These are phyloP conservation scores for Lagenidium giganteum DNA, from an alignment of 352 stramenopile species.

Conservation along the genomic window DNA sequence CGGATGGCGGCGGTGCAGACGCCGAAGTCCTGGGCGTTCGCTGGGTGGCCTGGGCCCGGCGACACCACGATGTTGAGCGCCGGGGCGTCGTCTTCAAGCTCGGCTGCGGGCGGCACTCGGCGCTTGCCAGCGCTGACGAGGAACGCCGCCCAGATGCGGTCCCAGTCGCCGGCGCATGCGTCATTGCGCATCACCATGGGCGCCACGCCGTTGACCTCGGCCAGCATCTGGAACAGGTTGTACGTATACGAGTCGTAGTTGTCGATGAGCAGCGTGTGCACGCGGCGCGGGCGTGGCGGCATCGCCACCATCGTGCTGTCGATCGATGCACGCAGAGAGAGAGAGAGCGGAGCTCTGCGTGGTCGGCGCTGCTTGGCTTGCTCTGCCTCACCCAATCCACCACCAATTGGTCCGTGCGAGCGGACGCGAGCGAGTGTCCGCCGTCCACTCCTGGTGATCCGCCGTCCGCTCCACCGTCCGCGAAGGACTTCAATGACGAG, in stretches of 20 bases:
- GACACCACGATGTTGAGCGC: constrained; percentile 81
- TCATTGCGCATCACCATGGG: constrained; percentile 91
- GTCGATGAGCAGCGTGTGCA: constrained; percentile 88
- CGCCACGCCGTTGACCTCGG: constrained; percentile 76
- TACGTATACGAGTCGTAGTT: constrained; percentile 98
- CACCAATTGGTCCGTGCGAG: too few relatives aligned
- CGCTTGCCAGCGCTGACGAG: constrained; percentile 17
- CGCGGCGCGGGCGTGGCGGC: constrained; percentile 17
- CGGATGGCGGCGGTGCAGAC: constrained; percentile 70
- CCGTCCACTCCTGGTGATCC: too few relatives aligned
- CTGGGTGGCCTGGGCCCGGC: constrained; percentile 83
- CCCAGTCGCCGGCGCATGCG: constrained; percentile 58
- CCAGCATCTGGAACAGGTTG: constrained; percentile 93
- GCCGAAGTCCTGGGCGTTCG: constrained; percentile 66
- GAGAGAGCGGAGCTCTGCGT: background rate
- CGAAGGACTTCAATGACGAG: too few relatives aligned
- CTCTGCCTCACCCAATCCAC: constrained; percentile 9
- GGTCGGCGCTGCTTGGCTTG: background rate
- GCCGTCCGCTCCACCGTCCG: too few relatives aligned
- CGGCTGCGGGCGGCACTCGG: background rate
- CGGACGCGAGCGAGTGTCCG: too few relatives aligned
- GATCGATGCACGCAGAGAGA: too few relatives aligned
- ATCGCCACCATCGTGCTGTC: constrained; percentile 14
- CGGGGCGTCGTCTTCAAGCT: constrained; percentile 12
- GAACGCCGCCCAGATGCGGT: constrained; percentile 44